Percentiles rank a stretch among this genome's conserved stretches.
phyloP scores from a whole-genome alignment of 441 rosid genomes.

The Euphorbia corollata region DNA sequence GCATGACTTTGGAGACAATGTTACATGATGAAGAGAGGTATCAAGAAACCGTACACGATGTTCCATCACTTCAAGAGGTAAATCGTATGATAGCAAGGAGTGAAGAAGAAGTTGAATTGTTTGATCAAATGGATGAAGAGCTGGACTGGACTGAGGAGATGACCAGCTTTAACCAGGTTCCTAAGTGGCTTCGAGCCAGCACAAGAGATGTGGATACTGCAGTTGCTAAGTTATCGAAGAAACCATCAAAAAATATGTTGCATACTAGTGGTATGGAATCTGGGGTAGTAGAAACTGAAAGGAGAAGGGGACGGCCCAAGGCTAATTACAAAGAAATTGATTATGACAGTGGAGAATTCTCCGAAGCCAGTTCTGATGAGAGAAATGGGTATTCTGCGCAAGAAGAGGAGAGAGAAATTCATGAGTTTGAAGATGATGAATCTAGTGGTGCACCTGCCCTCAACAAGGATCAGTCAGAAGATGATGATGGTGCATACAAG shows the following conservation, averaged over 20 bases:
- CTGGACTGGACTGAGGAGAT: constrained; percentile 90
- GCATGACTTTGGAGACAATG: constrained; percentile 91
- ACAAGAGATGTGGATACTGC: constrained; percentile 71
- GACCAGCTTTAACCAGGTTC: constrained; percentile 85
- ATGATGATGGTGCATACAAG: constrained; percentile 54
- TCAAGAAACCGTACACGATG: constrained; percentile 95
- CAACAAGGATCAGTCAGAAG: constrained; percentile 74
- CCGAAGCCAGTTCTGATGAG: constrained; percentile 93
- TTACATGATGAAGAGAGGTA: constrained; percentile 98
- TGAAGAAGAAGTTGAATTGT: constrained; percentile 86
- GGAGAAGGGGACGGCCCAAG: constrained; percentile 92
- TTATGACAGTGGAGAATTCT: constrained; percentile 81
- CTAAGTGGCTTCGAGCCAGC: constrained; percentile 93
- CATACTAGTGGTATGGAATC: constrained; percentile 47
- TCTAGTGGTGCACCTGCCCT: constrained; percentile 46
- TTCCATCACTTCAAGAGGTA: constrained; percentile 91
- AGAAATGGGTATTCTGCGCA: constrained; percentile 63
- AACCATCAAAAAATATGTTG: constrained; percentile 69
- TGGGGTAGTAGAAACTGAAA: constrained; percentile 53
- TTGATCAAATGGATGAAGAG: constrained; percentile 99
- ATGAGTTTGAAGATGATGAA: constrained; percentile 81
- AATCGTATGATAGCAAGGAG: constrained; percentile 98
- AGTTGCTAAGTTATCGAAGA: constrained; percentile 76
- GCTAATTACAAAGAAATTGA: constrained; percentile 95
- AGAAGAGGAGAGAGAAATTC: constrained; percentile 90